phyloP scores from a whole-genome alignment of 2,329 filamentous ascomycete genomes.

The Metarhizium sp. region DNA sequence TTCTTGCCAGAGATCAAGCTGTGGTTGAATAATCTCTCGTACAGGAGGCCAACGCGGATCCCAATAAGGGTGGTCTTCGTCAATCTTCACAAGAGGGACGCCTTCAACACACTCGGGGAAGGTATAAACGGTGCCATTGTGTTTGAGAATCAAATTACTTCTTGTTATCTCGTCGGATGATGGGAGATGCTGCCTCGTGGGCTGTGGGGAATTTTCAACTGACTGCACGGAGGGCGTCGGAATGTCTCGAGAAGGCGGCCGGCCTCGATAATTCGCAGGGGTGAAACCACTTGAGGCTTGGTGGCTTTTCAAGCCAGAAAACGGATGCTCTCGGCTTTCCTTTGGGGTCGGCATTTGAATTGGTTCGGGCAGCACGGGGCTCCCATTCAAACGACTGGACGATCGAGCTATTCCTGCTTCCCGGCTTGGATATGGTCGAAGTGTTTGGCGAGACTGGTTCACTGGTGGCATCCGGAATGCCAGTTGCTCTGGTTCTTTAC shows the following conservation, averaged over 20 bases:
- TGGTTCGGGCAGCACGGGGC: conserved; percentile 11
- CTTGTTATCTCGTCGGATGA: conserved; percentile 30
- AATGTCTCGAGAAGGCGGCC: conserved; percentile 18
- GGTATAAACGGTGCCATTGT: conserved; percentile 40
- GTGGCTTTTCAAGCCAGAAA: background rate
- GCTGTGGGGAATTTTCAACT: conserved; percentile 17
- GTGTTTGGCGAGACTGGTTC: background rate
- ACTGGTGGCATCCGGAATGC: conserved; percentile 1
- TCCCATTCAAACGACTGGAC: conserved; percentile 1
- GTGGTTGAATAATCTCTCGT: conserved; percentile 30
- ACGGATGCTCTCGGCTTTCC: conserved; percentile 13
- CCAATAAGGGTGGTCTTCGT: conserved; percentile 44
- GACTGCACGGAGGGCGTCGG: conserved; percentile 19
- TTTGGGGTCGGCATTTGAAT: conserved; percentile 17
- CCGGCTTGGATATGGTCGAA: background rate
- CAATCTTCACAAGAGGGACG: conserved; percentile 43
- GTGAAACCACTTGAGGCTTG: conserved; percentile 17
- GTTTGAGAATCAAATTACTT: conserved; percentile 32
- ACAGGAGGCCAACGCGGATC: conserved; percentile 42
- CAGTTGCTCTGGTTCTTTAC: background rate
- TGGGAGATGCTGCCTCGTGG: conserved; percentile 9
- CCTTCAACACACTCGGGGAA: conserved; percentile 43
- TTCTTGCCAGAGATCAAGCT: conserved; percentile 37
- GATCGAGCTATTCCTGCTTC: background rate
- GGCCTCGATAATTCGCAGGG: conserved; percentile 19